Base-by-base conservation (phyloP, 169 alveolate genomes). In the Eimeria zaria region DNA sequence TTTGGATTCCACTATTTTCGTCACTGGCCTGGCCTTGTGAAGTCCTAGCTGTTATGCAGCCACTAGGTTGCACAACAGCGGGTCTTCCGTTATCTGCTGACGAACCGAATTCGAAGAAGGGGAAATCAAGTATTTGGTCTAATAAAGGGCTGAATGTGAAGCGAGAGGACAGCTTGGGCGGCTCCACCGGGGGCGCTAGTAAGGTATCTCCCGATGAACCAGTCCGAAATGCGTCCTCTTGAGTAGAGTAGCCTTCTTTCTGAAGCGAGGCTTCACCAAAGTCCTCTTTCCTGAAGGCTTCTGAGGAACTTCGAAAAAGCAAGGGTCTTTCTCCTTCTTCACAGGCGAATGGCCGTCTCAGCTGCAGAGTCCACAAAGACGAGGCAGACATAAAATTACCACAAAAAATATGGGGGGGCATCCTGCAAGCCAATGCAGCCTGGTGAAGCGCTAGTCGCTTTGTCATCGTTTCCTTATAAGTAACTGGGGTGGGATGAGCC, bases 321-420 rank as follows among this genome's bases (percentile, higher is more conserved):
- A 69, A 69, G 12, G 24, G 80, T 69, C 80, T 30, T 69, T 36
- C 80, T 46, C 64, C 91, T 83, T 53, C 46, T 83, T 60, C 67
- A 55, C 89, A 46, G 89, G 69, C 27, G 69, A 36, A 16, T 53
- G 53, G 91, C 76, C 93, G 51, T 81, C 93, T 55, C 81, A 60
- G 78, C 93, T 85, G 93, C 93, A 85, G 93, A 85, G 62, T 85
- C 93, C 93, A 85, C 93, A 85, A 85, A 85, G 93, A 85, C 81
- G 93, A 58, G 93, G 62, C 93, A 85, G 93, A 85, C 93, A 85
- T 4, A 55, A 41, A 36, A 85, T 55, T 58, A 85, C 93, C 81
- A 85, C 93, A 85, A 85, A 85, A 60, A 41, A 85, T 39, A 41
- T 27, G 71, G 46, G 81, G 81, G 71, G 93, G 93, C 93, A 85